These are phyloP conservation scores for Polygonum maritimum DNA, from an alignment of 148 eudicot species.

Conservation along the genomic window DNA sequence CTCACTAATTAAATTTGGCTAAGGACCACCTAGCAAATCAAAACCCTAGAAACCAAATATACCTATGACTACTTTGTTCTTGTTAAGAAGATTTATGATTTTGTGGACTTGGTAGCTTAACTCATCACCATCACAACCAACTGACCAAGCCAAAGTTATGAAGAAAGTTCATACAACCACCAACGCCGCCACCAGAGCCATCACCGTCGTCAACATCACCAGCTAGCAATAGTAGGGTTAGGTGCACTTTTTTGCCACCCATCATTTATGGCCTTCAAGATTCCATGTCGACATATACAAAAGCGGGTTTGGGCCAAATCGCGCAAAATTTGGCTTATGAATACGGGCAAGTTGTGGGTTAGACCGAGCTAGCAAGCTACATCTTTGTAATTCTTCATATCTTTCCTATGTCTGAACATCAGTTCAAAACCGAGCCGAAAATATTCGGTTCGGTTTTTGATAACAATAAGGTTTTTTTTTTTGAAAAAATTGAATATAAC, in stretches of 20 bases:
- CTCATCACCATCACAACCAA: neutral
- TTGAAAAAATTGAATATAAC: too few species aligned
- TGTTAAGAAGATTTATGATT: neutral
- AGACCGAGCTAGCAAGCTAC: too few species aligned
- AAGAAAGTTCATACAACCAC: neutral
- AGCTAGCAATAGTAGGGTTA: neutral
- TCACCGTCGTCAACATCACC: neutral
- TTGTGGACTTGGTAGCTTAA: neutral
- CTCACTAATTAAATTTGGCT: neutral
- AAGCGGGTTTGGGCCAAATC: too few species aligned
- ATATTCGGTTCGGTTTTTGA: too few species aligned
- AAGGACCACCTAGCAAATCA: conserved; percentile 1
- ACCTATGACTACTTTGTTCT: neutral
- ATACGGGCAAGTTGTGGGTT: too few species aligned
- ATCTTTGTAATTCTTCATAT: too few species aligned
- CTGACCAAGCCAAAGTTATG: neutral
- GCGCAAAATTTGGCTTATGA: neutral
- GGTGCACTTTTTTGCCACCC: neutral
- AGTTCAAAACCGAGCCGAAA: too few species aligned
- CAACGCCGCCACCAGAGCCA: neutral
- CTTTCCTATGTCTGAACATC: too few species aligned
- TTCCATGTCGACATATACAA: neutral
- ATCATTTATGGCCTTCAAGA: neutral
- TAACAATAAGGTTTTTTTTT: too few species aligned
- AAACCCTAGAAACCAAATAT: neutral